Evolutionary conservation across 2,329 filamentous ascomycete genomes (phyloP).

Genomic region (Xylogone sp.): DNA sequence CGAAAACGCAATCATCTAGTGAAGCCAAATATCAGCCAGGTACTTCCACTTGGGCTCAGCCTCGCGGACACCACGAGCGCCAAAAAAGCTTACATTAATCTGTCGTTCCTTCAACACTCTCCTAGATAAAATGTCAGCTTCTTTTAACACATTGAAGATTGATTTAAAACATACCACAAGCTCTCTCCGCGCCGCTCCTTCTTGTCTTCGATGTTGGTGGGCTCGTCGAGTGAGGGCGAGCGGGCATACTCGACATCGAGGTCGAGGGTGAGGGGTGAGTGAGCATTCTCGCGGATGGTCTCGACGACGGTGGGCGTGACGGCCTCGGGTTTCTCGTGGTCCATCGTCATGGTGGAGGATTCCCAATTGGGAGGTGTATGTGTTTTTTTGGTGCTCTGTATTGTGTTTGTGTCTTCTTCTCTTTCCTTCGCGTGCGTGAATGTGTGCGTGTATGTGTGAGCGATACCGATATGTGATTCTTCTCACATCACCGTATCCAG

Average conservation of each 20-base stretch:
- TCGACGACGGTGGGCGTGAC: conserved; percentile 22
- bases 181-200: conserved; percentile 22
- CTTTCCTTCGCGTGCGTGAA: no score
- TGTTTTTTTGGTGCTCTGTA: no score
- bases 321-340: conserved; percentile 25
- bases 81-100: conserved; percentile 31
- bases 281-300: conserved; percentile 12
- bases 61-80: no score
- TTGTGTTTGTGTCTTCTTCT: no score
- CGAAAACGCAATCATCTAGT: conserved; percentile 43
- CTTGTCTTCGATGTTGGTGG: conserved; percentile 17
- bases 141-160: no score
- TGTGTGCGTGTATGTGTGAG: no score
- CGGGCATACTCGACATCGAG: conserved; percentile 5
- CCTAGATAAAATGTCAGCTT: conserved; percentile 25
- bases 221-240: conserved; percentile 18
- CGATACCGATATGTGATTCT: no score
- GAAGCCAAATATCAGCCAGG: no score
- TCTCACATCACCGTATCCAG: no score
- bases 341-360: conserved; percentile 15
- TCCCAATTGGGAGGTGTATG: no score
- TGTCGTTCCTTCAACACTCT: conserved; percentile 36
- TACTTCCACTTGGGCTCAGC: no score
- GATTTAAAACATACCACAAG: conserved; percentile 25
- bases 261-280: conserved; percentile 16